Evolutionary conservation across 2,329 filamentous ascomycete genomes (phyloP).

Genomic region (Talaromyces pinophilus): DNA sequence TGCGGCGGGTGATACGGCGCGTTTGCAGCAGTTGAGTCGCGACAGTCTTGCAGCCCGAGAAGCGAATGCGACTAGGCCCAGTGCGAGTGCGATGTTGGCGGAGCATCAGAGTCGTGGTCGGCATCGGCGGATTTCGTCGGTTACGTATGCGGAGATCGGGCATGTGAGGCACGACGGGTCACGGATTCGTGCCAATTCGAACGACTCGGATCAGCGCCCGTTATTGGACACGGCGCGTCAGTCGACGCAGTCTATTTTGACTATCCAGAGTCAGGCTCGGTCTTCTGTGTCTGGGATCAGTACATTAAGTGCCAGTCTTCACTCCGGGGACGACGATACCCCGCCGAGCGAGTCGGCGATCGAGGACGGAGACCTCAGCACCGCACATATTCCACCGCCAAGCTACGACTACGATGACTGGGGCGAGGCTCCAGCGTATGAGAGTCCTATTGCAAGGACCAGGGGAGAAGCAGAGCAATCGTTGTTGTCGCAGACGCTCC

Average conservation of each 20-base stretch:
- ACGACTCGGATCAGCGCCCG: constrained; percentile 51
- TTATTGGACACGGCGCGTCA: constrained; percentile 40
- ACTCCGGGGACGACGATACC: constrained; percentile 15
- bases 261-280: constrained; percentile 10
- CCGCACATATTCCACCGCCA: constrained; percentile 28
- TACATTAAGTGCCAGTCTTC: constrained; percentile 16
- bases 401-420: constrained; percentile 31
- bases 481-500: constrained; percentile 7
- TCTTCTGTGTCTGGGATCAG: constrained; percentile 20
- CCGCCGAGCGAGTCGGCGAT: not conserved
- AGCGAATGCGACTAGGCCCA: constrained; percentile 39
- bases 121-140: constrained; percentile 50
- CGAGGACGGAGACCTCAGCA: constrained; percentile 23
- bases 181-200: constrained; percentile 49
- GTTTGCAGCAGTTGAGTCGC: constrained; percentile 64
- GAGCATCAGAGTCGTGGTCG: constrained; percentile 48
- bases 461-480: constrained; percentile 2
- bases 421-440: constrained; percentile 34
- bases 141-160: constrained; percentile 51
- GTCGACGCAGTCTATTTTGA: constrained; percentile 32
- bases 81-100: constrained; percentile 42
- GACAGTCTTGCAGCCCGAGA: constrained; percentile 57
- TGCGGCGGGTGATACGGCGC: constrained; percentile 66
- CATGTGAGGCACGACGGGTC: constrained; percentile 53
- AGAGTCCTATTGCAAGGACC: constrained; percentile 22